Evolutionary conservation across 331 rosid genomes (phyloP).

Genomic region (Malus hybrid): DNA sequence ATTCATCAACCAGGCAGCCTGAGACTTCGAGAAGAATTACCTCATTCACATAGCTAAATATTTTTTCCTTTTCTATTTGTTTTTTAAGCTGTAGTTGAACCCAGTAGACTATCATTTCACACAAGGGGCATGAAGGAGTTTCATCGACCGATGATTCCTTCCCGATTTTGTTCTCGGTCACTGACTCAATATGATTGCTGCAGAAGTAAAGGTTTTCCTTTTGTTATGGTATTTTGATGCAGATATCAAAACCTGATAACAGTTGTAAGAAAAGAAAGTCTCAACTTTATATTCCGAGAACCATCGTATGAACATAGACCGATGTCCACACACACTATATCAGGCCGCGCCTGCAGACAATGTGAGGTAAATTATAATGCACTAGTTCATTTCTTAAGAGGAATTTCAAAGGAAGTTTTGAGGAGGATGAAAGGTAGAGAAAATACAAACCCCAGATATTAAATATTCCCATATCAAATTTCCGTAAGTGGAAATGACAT

Average conservation of each 20-base stretch:
- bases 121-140: constrained; percentile 43
- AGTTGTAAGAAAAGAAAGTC: constrained; percentile 1
- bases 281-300: constrained; percentile 29
- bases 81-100: constrained; percentile 63
- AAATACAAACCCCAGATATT: constrained; percentile 45
- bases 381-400: not conserved
- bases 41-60: constrained; percentile 49
- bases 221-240: constrained; percentile 8
- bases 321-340: constrained; percentile 44
- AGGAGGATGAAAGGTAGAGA: not conserved
- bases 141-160: constrained; percentile 23
- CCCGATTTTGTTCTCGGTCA: constrained; percentile 31
- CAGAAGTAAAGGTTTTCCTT: constrained; percentile 19
- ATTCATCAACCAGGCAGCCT: not conserved
- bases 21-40: constrained; percentile 16
- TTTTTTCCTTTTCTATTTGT: constrained; percentile 41
- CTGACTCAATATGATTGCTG: constrained; percentile 52
- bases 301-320: constrained; percentile 38
- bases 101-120: constrained; percentile 67
- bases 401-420: not conserved
- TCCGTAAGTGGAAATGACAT: constrained; percentile 44
- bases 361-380: not conserved
- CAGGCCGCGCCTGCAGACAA: constrained; percentile 46
- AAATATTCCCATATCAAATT: constrained; percentile 59
- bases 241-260: not conserved